These are phyloP conservation scores for Priceomyces haplophilus DNA, from an alignment of 805 yeast genomes.

Conservation along the genomic window DNA sequence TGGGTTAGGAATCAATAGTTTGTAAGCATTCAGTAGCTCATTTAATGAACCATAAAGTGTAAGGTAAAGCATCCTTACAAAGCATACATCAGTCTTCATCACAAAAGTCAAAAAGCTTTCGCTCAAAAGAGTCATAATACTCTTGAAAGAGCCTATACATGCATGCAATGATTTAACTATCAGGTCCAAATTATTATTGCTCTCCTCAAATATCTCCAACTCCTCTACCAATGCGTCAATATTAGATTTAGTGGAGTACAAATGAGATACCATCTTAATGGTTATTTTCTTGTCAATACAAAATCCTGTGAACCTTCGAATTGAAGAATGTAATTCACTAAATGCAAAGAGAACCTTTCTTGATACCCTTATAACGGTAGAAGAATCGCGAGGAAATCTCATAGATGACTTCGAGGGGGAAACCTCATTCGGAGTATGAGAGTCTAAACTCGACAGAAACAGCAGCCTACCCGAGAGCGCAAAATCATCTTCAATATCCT, in stretches of 20 bases:
- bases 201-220: constrained; percentile 50
- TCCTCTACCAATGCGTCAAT: constrained; percentile 57
- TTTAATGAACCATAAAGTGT: constrained; percentile 60
- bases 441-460: not conserved
- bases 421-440: constrained; percentile 3
- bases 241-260: constrained; percentile 51
- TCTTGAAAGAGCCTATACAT: constrained; percentile 48
- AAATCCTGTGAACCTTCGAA: constrained; percentile 55
- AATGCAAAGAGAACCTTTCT: constrained; percentile 60
- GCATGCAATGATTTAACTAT: constrained; percentile 29
- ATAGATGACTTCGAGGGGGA: constrained; percentile 11
- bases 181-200: constrained; percentile 29
- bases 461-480: not conserved
- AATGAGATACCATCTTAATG: constrained; percentile 49
- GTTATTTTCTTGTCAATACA: constrained; percentile 55
- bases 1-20: constrained; percentile 23
- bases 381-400: constrained; percentile 10
- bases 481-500: not conserved
- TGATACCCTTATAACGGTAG: constrained; percentile 43
- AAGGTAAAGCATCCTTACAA: constrained; percentile 60
- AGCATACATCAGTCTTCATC: constrained; percentile 59
- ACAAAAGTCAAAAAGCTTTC: constrained; percentile 48
- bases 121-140: constrained; percentile 46
- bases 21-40: constrained; percentile 68
- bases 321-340: constrained; percentile 60